These are phyloP conservation scores for Camelina neglecta DNA, from an alignment of 345 rosid genomes.

Conservation along the genomic window DNA sequence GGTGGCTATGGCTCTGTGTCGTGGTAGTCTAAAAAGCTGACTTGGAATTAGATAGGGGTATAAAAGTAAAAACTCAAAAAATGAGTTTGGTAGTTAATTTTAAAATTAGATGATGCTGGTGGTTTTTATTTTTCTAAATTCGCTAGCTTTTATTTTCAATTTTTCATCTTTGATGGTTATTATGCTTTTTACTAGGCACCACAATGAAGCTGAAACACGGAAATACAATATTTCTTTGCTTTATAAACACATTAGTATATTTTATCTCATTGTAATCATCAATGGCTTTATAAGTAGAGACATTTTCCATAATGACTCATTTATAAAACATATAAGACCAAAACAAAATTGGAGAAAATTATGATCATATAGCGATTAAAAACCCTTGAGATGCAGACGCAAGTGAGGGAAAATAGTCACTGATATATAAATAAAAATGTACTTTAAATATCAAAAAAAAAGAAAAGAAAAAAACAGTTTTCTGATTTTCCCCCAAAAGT, in stretches of 20 bases:
- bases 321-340: neutral
- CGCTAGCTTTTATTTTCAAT: neutral
- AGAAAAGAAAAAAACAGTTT: neutral
- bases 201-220: neutral
- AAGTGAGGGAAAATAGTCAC: constrained; percentile 21
- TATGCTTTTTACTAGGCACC: neutral
- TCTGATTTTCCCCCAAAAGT: neutral
- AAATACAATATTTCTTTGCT: neutral
- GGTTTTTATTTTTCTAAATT: neutral
- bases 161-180: neutral
- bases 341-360: neutral
- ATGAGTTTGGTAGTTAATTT: neutral
- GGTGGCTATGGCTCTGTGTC: neutral
- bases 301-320: neutral
- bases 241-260: neutral
- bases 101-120: constrained; percentile 8
- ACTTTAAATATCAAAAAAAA: neutral
- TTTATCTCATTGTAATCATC: neutral
- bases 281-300: neutral
- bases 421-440: constrained; percentile 25
- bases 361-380: neutral
- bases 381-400: neutral
- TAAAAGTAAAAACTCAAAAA: neutral
- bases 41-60: neutral
- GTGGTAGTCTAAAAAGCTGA: neutral